Percentiles rank a stretch among this genome's conserved stretches.
These are phyloP conservation scores for Cyberlindnera bimundalis DNA, from an alignment of 805 yeast genomes.

Conservation along the genomic window DNA sequence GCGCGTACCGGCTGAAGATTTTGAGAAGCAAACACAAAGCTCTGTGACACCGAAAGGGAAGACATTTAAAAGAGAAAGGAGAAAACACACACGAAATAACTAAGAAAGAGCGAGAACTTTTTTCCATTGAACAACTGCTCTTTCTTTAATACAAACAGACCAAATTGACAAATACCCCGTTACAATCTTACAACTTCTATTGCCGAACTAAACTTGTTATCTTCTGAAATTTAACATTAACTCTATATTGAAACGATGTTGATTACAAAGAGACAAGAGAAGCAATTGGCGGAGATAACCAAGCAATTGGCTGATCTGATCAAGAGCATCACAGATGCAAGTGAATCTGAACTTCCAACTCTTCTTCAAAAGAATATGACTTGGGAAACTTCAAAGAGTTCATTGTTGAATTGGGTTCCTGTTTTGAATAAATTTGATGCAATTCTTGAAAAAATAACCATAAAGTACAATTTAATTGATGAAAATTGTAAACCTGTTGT, in stretches of 20 bases:
- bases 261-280: conserved; percentile 28
- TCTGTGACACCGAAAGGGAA: too few species aligned
- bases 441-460: conserved; percentile 51
- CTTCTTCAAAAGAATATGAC: conserved; percentile 35
- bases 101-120: too few species aligned
- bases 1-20: background rate
- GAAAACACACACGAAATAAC: too few species aligned
- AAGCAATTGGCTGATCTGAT: conserved; percentile 37
- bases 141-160: too few species aligned
- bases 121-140: too few species aligned
- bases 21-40: too few species aligned
- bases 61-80: too few species aligned
- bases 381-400: conserved; percentile 67
- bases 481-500: conserved; percentile 44
- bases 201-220: too few species aligned
- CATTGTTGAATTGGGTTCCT: conserved; percentile 72
- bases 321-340: conserved; percentile 36
- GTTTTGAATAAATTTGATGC: conserved; percentile 74
- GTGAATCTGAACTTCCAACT: conserved; percentile 38
- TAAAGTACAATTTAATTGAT: conserved; percentile 48
- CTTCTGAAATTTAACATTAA: too few species aligned
- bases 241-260: conserved; percentile 25
- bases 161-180: too few species aligned
- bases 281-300: conserved; percentile 21
- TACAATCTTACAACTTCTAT: too few species aligned